Percentiles rank a stretch among this genome's conserved stretches.
phyloP scores from a whole-genome alignment of 140 eudicot genomes.

The Ambrosia hybrid region DNA sequence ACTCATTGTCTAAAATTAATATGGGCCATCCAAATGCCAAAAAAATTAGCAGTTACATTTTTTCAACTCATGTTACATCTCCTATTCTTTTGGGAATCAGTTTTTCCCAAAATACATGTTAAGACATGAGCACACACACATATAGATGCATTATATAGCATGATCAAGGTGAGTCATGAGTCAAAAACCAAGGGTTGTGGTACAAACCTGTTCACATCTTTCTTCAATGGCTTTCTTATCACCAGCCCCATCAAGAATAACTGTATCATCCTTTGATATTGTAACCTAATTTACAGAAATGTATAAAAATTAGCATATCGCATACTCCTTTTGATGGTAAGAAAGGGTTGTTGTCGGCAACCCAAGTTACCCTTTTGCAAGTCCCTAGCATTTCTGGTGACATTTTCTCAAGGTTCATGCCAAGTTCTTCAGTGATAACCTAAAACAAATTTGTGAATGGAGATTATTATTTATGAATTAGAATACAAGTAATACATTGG shows the following conservation, averaged over 20 bases:
- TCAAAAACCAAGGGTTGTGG: background rate
- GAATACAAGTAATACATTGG: background rate
- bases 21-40: too few species aligned
- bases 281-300: conserved; percentile 4
- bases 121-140: too few species aligned
- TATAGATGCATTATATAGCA: too few species aligned
- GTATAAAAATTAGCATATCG: background rate
- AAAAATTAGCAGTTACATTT: too few species aligned
- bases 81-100: too few species aligned
- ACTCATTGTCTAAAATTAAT: too few species aligned
- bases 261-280: conserved; percentile 14
- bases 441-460: background rate
- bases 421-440: conserved; percentile 17
- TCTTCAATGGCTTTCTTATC: conserved; percentile 20
- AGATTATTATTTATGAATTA: background rate
- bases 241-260: conserved; percentile 22
- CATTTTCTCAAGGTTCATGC: conserved; percentile 19
- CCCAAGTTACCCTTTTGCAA: conserved; percentile 10
- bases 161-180: background rate
- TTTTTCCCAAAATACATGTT: background rate
- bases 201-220: conserved; percentile 23
- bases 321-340: background rate
- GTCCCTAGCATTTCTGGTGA: conserved; percentile 17
- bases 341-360: background rate
- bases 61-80: too few species aligned